Evolutionary conservation across 495 filamentous ascomycete genomes (phyloP).

Genomic region (Staphylotrichum tortipilum): DNA sequence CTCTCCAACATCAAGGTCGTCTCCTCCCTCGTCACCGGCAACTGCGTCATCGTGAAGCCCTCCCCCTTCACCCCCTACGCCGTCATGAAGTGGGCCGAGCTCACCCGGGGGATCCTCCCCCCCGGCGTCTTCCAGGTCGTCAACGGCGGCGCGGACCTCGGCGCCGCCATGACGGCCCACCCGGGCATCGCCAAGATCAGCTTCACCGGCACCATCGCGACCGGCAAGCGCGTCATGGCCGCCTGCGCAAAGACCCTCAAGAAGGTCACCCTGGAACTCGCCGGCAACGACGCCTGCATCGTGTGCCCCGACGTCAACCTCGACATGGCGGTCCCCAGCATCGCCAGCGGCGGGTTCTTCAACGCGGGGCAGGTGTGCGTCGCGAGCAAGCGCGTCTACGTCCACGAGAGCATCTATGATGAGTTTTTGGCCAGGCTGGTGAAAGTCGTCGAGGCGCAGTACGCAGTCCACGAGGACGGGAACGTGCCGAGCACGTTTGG

Average conservation of each 20-base stretch:
- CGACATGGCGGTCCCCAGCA: conserved; percentile 43
- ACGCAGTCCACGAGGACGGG: conserved; percentile 41
- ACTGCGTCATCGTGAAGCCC: conserved; percentile 56
- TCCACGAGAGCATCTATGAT: conserved; percentile 60
- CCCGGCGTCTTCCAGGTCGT: conserved; percentile 60
- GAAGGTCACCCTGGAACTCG: conserved; percentile 41
- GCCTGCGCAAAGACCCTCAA: conserved; percentile 55
- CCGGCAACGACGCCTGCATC: conserved; percentile 62
- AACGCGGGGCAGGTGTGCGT: conserved; percentile 52
- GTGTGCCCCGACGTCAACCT: conserved; percentile 60
- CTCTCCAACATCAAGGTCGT: conserved; percentile 48
- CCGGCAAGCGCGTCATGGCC: conserved; percentile 56
- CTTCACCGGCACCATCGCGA: conserved; percentile 59
- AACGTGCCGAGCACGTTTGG: conserved; percentile 38
- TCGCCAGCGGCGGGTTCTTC: conserved; percentile 47
- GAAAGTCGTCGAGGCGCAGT: conserved; percentile 41
- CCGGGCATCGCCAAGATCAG: conserved; percentile 57
- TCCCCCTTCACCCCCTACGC: conserved; percentile 62
- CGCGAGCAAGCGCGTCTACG: conserved; percentile 55
- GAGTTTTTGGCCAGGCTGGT: conserved; percentile 49
- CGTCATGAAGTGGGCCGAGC: conserved; percentile 54
- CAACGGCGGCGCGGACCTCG: conserved; percentile 57
- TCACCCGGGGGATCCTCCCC: conserved; percentile 52
- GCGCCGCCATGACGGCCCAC: conserved; percentile 49
- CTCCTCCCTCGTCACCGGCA: conserved; percentile 50